Evolutionary conservation across 352 stramenopile species (phyloP).

Genomic region (Pythium plurisporium): DNA sequence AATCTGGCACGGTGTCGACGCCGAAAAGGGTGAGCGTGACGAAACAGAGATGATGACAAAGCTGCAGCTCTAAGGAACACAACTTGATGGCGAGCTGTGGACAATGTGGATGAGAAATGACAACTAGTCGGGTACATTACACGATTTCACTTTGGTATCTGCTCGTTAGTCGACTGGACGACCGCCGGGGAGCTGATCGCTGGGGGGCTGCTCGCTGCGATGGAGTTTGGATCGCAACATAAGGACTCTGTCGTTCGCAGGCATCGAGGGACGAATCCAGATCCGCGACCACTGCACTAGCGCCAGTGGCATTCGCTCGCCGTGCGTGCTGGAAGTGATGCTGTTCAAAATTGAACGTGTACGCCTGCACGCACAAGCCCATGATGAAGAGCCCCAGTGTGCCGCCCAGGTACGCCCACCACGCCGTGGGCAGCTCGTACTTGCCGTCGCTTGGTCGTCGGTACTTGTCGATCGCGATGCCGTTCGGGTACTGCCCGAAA

Average conservation of each 20-base stretch:
- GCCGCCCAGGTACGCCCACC: slow-evolving; percentile 71
- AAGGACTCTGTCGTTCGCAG: too few relatives aligned
- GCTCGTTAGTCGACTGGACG: too few relatives aligned
- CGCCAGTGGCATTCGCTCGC: too few relatives aligned
- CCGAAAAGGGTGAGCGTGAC: neutral
- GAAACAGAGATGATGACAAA: neutral
- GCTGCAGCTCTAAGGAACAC: neutral
- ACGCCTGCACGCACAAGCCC: slow-evolving; percentile 31
- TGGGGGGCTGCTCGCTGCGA: neutral
- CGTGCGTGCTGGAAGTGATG: too few relatives aligned
- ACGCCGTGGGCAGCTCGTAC: slow-evolving; percentile 61
- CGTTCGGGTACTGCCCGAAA: slow-evolving; percentile 59
- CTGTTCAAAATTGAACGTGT: too few relatives aligned
- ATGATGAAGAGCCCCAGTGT: slow-evolving; percentile 54
- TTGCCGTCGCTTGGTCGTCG: slow-evolving; percentile 29
- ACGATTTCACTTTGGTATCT: too few relatives aligned
- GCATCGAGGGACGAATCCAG: too few relatives aligned
- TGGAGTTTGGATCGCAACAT: neutral
- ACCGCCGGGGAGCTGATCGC: too few relatives aligned
- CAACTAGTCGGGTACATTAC: too few relatives aligned
- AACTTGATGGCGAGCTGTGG: too few relatives aligned
- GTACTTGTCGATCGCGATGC: slow-evolving; percentile 47
- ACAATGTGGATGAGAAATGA: too few relatives aligned
- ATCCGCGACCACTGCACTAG: neutral
- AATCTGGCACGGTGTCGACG: slow-evolving; percentile 7